phyloP scores from a whole-genome alignment of 441 rosid genomes.

The Adansonia madagascariensis region DNA sequence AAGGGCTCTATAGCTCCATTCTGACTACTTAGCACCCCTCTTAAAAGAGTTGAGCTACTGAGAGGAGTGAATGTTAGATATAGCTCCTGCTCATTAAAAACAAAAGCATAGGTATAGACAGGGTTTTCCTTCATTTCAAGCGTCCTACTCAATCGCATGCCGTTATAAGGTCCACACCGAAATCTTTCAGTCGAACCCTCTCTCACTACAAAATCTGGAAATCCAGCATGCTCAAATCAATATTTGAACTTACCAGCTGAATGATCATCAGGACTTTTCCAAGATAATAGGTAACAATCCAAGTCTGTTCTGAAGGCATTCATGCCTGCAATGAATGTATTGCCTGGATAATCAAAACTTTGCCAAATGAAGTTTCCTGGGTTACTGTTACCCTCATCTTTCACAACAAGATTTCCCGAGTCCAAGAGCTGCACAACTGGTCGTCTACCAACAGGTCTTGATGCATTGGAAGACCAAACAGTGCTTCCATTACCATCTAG shows the following conservation, averaged over 20 bases:
- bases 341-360: slow-evolving; percentile 39
- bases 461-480: slow-evolving; percentile 60
- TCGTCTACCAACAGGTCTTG: slow-evolving; percentile 22
- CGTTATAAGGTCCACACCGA: slow-evolving; percentile 37
- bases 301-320: slow-evolving; percentile 27
- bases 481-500: slow-evolving; percentile 37
- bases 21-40: not conserved
- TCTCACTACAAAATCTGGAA: slow-evolving; percentile 27
- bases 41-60: slow-evolving; percentile 11
- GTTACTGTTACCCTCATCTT: slow-evolving; percentile 26
- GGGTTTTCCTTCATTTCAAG: slow-evolving; percentile 19
- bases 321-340: slow-evolving; percentile 38
- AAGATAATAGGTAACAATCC: slow-evolving; percentile 32
- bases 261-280: slow-evolving; percentile 39
- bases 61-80: not conserved
- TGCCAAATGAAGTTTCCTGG: slow-evolving; percentile 32
- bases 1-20: slow-evolving; percentile 22
- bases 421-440: slow-evolving; percentile 50
- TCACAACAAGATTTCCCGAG: slow-evolving; percentile 59
- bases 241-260: slow-evolving; percentile 25
- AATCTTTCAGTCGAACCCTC: not conserved
- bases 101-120: not conserved
- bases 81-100: not conserved
- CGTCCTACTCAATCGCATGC: slow-evolving; percentile 25
- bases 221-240: slow-evolving; percentile 24